Base-by-base conservation (phyloP, 352 stramenopile genomes). In the Globisporangium sylvaticum region DNA sequence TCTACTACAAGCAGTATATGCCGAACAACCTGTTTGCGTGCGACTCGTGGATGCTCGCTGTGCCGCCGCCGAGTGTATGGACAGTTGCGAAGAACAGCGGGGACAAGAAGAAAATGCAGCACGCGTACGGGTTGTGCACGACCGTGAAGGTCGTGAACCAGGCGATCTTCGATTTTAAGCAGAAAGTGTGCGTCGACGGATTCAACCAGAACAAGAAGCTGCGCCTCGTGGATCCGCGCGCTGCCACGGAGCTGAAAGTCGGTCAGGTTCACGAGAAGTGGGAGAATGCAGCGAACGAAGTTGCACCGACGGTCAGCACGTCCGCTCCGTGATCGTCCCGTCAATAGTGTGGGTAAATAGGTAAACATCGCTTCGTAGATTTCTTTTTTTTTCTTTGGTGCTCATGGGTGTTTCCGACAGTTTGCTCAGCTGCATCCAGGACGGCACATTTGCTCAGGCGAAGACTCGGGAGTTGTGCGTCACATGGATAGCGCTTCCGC, bases 51-150 rank as follows among this genome's bases (percentile, higher is more conserved):
- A 66, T 93, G 27, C 68, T 95, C 53, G 76, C 83, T 1, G 34
- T 78, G 22, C 84, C 87, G 12, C 84, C 84, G 0, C 62, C 75
- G 24, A 81, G 76, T 6, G 62, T 93, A 9, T 95, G 87, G 87
- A 80, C 78, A 14, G 62, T 84, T 25, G 82, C 82, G 15, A 87
- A 90, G 69, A 62, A 72, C 32, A 72, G 69, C 6, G 65, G 72
- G 20, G 76, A 93, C 59, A 60, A 70, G 27, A 70, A 83, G 60
- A 60, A 63, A 14, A 82, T 92, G 74, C 65, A 83, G 54, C 73
- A 91, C 53, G 84, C 75, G 18, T 95, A 91, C 44, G 84, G 83
- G 15, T 57, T 95, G n/a, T 95, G 84, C 67, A 95, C 87, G 39
- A 84, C 72, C 60, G 74, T 95, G 60, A 92, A 91, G 65, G 58